A percentile compares a stretch with the other conserved stretches of the same genome.
Evolutionary conservation across 2,329 filamentous ascomycete genomes (phyloP).

Genomic region (Ilyonectria destructans): DNA sequence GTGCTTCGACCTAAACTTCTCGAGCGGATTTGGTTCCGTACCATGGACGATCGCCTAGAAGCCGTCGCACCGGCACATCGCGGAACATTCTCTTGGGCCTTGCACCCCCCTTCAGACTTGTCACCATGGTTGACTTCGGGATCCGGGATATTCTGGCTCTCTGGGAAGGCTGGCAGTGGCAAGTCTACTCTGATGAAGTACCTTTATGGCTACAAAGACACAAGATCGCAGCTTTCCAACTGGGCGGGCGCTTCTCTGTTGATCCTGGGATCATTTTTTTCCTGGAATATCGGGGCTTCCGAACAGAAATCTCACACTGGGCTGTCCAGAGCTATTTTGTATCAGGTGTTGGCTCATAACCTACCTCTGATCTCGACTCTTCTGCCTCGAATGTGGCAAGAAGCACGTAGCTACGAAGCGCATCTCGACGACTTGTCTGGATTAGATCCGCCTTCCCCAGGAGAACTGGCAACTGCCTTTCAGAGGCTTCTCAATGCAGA

Average conservation of each 20-base stretch:
- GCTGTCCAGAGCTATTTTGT: constrained; percentile 1
- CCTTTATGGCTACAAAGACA: background rate
- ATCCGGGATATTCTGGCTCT: constrained; percentile 19
- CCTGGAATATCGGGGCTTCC: constrained; percentile 9
- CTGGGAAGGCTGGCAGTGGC: constrained; percentile 25
- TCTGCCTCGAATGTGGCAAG: constrained; percentile 2
- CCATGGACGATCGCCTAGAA: background rate
- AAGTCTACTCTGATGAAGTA: constrained; percentile 26
- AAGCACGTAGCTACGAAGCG: no score
- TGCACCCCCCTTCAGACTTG: background rate
- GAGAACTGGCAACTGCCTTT: background rate
- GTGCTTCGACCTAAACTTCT: no score
- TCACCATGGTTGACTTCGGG: constrained; percentile 8
- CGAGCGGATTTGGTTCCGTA: constrained; percentile 12
- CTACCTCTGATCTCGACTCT: background rate
- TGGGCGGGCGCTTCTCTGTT: background rate
- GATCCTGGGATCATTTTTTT: constrained; percentile 9
- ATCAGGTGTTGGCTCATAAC: background rate
- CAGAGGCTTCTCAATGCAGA: background rate
- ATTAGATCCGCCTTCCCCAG: background rate
- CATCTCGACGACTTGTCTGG: background rate
- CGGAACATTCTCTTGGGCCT: background rate
- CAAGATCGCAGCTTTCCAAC: background rate
- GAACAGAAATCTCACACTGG: constrained; percentile 19
- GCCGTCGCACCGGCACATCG: background rate